Evolutionary conservation across 2,329 filamentous ascomycete genomes (phyloP), one percentile per base, ranked within the genome.

Genomic region (Neoarthrinium moseri): DNA sequence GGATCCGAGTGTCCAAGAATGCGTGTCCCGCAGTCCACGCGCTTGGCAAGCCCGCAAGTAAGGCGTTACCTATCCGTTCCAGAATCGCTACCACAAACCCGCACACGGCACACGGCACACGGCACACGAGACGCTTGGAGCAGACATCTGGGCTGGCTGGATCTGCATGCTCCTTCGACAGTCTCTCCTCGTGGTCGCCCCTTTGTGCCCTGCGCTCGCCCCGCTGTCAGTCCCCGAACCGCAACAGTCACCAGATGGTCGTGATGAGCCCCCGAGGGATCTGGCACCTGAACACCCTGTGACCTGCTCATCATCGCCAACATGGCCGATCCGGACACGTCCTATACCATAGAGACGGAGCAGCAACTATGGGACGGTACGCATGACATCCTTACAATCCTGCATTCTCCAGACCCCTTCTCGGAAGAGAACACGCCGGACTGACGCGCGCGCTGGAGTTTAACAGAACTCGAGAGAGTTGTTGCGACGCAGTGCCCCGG

Each of bases 361-460:
- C 81, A 90, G 67, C 85, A 91, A 70, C 91, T 96, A 72, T 96
- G 91, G 92, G 78, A 84, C 69, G 88, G 91, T 95, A 67, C 65
- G 78, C 56, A 55, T 67, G 62, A 13, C 43, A 45, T 17, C 33
- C n/a, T n/a, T 21, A 15, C 20, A 13, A 35, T 17, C 15, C 20
- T n/a, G 33, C 24, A 21, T 21, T 40, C 35, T 22, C 21, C 29
- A 13, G 29, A n/a, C n/a, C n/a, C n/a, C n/a, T n/a, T n/a, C n/a
- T n/a, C n/a, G n/a, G n/a, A n/a, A n/a, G n/a, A n/a, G n/a, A n/a
- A n/a, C n/a, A n/a, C n/a, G n/a, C n/a, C n/a, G n/a, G n/a, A n/a
- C n/a, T n/a, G n/a, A n/a, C n/a, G n/a, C n/a, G n/a, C n/a, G n/a
- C n/a, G n/a, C n/a, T n/a, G n/a, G n/a, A n/a, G n/a, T 24, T 44